Conservation (phyloP, 768 basidiomycete species). For the Lactarius trivialis region DNA sequence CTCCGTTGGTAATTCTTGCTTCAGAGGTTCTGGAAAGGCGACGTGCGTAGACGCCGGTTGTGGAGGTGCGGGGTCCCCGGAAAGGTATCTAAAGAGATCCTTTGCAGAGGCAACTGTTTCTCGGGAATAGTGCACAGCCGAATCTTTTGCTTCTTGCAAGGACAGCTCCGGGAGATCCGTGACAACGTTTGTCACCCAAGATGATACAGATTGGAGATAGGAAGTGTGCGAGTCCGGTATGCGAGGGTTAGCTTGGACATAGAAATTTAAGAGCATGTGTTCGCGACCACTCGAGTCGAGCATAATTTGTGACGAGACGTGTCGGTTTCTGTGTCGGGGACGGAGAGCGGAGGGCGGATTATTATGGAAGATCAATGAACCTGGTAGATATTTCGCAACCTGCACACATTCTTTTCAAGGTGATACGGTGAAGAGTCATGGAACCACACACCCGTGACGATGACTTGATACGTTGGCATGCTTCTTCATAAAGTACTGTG, state of each 20-base stretch:
- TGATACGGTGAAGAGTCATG: background rate
- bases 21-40: constrained; percentile 25
- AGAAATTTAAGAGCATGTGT: constrained; percentile 82
- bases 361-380: constrained; percentile 70
- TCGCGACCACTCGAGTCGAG: constrained; percentile 69
- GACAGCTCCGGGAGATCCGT: constrained; percentile 44
- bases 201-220: constrained; percentile 38
- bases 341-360: constrained; percentile 69
- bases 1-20: constrained; percentile 29
- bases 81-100: constrained; percentile 64
- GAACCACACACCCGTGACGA: constrained; percentile 38
- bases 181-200: constrained; percentile 39
- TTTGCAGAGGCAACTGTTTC: constrained; percentile 39
- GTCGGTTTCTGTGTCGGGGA: constrained; percentile 77
- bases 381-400: constrained; percentile 64
- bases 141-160: constrained; percentile 46
- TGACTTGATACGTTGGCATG: constrained; percentile 44
- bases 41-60: constrained; percentile 29
- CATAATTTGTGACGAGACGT: constrained; percentile 71
- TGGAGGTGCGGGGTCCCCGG: constrained; percentile 49
- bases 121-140: constrained; percentile 38
- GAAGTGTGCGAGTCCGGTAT: constrained; percentile 36
- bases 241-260: constrained; percentile 55
- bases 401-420: constrained; percentile 27
- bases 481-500: constrained; percentile 66